These are phyloP conservation scores for Kodamaea derodonti DNA, from an alignment of 1,139 yeast species.

Conservation along the genomic window DNA sequence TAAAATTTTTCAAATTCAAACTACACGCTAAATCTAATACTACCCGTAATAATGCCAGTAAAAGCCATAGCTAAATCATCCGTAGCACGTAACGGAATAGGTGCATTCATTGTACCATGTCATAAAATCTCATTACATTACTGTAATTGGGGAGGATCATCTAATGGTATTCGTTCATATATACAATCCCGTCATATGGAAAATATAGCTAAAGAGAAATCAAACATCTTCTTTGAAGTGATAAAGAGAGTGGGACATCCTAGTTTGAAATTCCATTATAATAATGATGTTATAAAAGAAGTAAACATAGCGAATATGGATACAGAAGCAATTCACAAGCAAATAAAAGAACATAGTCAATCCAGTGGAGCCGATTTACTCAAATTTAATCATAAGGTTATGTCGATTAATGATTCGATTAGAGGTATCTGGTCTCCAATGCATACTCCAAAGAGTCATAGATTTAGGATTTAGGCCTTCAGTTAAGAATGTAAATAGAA, in stretches of 20 bases:
- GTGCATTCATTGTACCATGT: conserved; percentile 75
- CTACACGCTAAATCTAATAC: no score
- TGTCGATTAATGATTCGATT: conserved; percentile 74
- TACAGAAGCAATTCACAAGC: conserved; percentile 55
- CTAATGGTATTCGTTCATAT: conserved; percentile 75
- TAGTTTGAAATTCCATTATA: conserved; percentile 34
- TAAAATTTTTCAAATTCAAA: not conserved
- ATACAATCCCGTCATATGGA: conserved; percentile 53
- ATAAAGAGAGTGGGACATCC: conserved; percentile 81
- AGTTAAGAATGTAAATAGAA: conserved; percentile 11
- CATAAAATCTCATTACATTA: conserved; percentile 67
- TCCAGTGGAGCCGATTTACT: conserved; percentile 38
- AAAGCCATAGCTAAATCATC: conserved; percentile 53
- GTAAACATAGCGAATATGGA: conserved; percentile 52
- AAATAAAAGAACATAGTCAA: conserved; percentile 52
- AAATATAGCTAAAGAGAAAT: conserved; percentile 54
- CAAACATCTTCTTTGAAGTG: conserved; percentile 70
- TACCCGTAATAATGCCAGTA: conserved; percentile 36
- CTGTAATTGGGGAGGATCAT: conserved; percentile 96
- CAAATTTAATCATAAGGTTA: conserved; percentile 63
- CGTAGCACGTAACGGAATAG: conserved; percentile 73
- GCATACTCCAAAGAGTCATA: conserved; percentile 66
- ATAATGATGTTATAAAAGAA: conserved; percentile 27
- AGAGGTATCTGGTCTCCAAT: conserved; percentile 99
- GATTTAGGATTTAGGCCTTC: conserved; percentile 55